Evolutionary conservation across 202 grass and related monocot species (phyloP).

Genomic region (Eragrostis tef): DNA sequence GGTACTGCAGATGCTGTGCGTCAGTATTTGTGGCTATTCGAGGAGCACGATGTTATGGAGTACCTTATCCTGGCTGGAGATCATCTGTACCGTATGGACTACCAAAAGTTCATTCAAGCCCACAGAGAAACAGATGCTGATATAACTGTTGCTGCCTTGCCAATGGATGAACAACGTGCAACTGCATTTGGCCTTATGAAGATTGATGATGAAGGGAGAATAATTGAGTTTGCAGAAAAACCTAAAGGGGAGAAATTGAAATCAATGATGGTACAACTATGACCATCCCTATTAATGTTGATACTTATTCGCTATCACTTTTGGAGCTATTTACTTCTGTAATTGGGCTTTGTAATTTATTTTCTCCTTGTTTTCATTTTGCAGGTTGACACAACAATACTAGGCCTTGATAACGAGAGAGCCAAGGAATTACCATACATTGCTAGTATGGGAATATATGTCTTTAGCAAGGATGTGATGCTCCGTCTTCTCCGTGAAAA

Average conservation of each 20-base stretch:
- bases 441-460: conserved; percentile 99
- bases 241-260: conserved; percentile 80
- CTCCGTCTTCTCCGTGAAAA: conserved; percentile 78
- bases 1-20: conserved; percentile 84
- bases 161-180: conserved; percentile 80
- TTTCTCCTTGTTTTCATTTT: conserved; percentile 39
- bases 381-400: conserved; percentile 97
- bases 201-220: conserved; percentile 84
- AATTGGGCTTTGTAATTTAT: conserved; percentile 19
- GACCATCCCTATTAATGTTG: background rate
- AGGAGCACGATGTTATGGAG: conserved; percentile 92
- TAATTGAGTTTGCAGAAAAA: conserved; percentile 80
- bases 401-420: conserved; percentile 79
- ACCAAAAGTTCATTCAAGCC: conserved; percentile 88
- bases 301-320: background rate
- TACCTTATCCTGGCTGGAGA: conserved; percentile 82
- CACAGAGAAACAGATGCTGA: conserved; percentile 85
- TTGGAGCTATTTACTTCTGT: conserved; percentile 27
- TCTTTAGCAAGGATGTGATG: conserved; percentile 95
- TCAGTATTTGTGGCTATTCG: conserved; percentile 83
- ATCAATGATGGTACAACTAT: conserved; percentile 73
- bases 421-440: conserved; percentile 96
- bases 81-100: conserved; percentile 94
- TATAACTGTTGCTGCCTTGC: conserved; percentile 80
- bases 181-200: conserved; percentile 91